These are phyloP conservation scores for Neoboletus subvelutipes DNA, from an alignment of 768 basidiomycete species.

Conservation along the genomic window DNA sequence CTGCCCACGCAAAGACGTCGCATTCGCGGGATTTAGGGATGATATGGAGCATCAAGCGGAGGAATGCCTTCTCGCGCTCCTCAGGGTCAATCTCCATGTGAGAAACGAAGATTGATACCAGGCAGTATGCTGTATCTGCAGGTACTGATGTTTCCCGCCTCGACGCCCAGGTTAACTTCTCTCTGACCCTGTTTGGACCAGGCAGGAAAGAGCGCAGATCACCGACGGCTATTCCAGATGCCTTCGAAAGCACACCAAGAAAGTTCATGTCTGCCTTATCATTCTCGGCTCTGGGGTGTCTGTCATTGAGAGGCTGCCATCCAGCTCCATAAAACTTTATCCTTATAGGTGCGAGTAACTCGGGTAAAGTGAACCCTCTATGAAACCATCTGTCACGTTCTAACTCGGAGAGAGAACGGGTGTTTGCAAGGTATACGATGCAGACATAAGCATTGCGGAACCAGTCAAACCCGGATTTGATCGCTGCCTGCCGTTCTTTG, in stretches of 20 bases:
- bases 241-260: neutral
- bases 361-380: conserved; percentile 1
- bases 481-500: neutral
- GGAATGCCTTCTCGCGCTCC: conserved; percentile 1
- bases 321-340: conserved; percentile 8
- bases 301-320: conserved; percentile 4
- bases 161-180: conserved; percentile 6
- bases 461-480: conserved; percentile 1
- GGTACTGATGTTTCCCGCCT: neutral
- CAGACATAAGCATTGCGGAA: conserved; percentile 4
- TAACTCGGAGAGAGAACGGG: conserved; percentile 1
- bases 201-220: neutral
- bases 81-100: neutral
- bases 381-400: neutral
- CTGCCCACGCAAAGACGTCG: conserved; percentile 10
- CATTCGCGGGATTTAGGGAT: conserved; percentile 2
- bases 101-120: conserved; percentile 7
- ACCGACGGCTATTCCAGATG: conserved; percentile 3
- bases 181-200: conserved; percentile 5
- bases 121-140: neutral
- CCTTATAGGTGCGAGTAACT: conserved; percentile 1
- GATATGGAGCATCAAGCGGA: conserved; percentile 4
- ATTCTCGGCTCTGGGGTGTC: conserved; percentile 1
- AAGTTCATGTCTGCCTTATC: conserved; percentile 5
- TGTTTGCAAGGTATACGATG: conserved; percentile 3